These are phyloP conservation scores for Mortierella sp. DNA, from an alignment of 371 early-diverging fungal genomes.

Conservation along the genomic window DNA sequence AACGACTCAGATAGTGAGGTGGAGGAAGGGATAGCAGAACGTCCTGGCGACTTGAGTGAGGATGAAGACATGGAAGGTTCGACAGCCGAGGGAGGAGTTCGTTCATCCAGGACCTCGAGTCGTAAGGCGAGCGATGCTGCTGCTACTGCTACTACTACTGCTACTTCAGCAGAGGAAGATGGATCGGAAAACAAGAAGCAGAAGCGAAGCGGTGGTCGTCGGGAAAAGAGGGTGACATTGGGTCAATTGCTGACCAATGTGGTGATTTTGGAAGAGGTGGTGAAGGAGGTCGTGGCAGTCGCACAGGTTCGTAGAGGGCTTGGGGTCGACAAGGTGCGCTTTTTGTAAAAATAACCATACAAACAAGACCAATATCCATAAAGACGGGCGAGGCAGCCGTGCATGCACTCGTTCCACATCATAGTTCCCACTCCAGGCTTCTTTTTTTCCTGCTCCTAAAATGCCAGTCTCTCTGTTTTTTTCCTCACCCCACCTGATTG, in stretches of 20 bases:
- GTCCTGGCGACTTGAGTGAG: slow-evolving; percentile 43
- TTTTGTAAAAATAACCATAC: slow-evolving; percentile 56
- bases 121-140: slow-evolving; percentile 23
- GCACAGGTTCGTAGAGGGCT: slow-evolving; percentile 82
- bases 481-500: too few species aligned
- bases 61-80: slow-evolving; percentile 60
- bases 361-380: too few species aligned
- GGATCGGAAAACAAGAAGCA: slow-evolving; percentile 4
- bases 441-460: too few species aligned
- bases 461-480: too few species aligned
- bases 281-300: slow-evolving; percentile 89
- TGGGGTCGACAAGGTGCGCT: slow-evolving; percentile 78
- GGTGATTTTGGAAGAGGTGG: slow-evolving; percentile 89
- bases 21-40: slow-evolving; percentile 47
- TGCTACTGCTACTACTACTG: too few species aligned
- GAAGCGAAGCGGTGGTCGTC: slow-evolving; percentile 3
- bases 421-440: too few species aligned
- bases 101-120: slow-evolving; percentile 11
- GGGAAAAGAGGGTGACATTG: slow-evolving; percentile 67
- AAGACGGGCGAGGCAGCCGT: too few species aligned
- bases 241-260: slow-evolving; percentile 86
- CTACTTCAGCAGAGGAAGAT: too few species aligned
- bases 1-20: slow-evolving; percentile 62
- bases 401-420: too few species aligned
- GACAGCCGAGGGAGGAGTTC: slow-evolving; percentile 52